Percentiles rank a stretch among this genome's conserved stretches.
phyloP scores from a whole-genome alignment of 352 stramenopile species.

The Pythium plurisporium region DNA sequence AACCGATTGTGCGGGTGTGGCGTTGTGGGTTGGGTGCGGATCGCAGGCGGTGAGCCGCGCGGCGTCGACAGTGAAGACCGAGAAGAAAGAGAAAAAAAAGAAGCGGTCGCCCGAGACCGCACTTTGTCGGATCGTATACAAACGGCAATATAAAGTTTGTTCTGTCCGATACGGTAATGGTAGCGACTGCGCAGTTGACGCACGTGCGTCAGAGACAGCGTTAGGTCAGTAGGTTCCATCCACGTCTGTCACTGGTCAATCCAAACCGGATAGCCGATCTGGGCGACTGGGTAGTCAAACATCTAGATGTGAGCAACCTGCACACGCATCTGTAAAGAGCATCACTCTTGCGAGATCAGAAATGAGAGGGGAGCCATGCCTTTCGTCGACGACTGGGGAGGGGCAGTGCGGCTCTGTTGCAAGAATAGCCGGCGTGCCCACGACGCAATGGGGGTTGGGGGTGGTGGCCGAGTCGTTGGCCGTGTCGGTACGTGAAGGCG shows the following conservation, averaged over 20 bases:
- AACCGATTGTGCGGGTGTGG: not conserved
- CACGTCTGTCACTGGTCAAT: not conserved
- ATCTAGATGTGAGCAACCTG: no score
- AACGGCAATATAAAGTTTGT: not conserved
- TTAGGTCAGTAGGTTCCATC: slow-evolving; percentile 10
- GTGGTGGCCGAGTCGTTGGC: not conserved
- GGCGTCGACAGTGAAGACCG: not conserved
- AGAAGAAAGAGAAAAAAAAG: slow-evolving; percentile 8
- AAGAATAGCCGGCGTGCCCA: not conserved
- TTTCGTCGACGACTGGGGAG: no score
- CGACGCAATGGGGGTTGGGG: no score
- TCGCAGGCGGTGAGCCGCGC: not conserved
- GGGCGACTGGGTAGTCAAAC: not conserved
- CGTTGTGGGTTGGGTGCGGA: not conserved
- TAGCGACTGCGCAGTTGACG: slow-evolving; percentile 8
- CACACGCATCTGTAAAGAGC: not conserved
- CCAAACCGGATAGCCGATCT: not conserved
- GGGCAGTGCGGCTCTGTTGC: no score
- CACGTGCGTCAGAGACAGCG: slow-evolving; percentile 6
- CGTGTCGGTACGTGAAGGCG: not conserved
- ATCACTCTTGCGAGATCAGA: slow-evolving; percentile 1
- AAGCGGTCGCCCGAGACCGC: slow-evolving; percentile 1
- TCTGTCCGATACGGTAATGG: slow-evolving; percentile 2
- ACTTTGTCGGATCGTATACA: slow-evolving; percentile 16
- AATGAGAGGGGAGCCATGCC: not conserved